Percentiles rank a stretch among this genome's conserved stretches.
Conservation (phyloP, 768 basidiomycete species). For the Dendrothele bispora region DNA sequence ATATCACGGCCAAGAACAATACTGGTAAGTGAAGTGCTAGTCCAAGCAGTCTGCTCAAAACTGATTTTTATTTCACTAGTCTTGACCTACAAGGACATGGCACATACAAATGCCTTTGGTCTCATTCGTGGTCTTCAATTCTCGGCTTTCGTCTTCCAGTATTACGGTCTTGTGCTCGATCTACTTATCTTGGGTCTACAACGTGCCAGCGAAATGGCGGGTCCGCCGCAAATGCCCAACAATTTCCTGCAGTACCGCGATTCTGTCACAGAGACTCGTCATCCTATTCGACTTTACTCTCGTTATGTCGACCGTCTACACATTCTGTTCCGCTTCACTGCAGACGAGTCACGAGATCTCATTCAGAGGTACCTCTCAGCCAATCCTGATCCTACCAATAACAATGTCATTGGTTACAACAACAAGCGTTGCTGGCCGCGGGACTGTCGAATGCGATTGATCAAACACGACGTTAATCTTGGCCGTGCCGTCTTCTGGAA, state of each 20-base stretch:
- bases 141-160: constrained; percentile 99
- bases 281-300: constrained; percentile 97
- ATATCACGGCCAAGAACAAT: constrained; percentile 99
- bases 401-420: constrained; percentile 98
- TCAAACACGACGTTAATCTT: constrained; percentile 99
- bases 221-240: constrained; percentile 95
- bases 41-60: neutral
- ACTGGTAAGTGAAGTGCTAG: constrained; percentile 46
- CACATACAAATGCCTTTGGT: constrained; percentile 96
- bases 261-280: constrained; percentile 90
- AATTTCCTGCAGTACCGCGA: constrained; percentile 98
- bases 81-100: constrained; percentile 96
- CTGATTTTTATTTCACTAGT: constrained; percentile 33
- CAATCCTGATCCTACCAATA: constrained; percentile 97
- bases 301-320: constrained; percentile 95
- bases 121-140: constrained; percentile 98
- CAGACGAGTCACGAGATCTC: constrained; percentile 95
- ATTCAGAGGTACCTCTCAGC: constrained; percentile 98
- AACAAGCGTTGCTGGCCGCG: constrained; percentile 99
- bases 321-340: constrained; percentile 95
- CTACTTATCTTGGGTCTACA: constrained; percentile 96
- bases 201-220: constrained; percentile 98
- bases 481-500: constrained; percentile 99
- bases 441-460: constrained; percentile 97
- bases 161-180: constrained; percentile 94